These are phyloP conservation scores for Mycocentrospora acerina DNA, from an alignment of 2,329 filamentous ascomycete genomes.

Conservation along the genomic window DNA sequence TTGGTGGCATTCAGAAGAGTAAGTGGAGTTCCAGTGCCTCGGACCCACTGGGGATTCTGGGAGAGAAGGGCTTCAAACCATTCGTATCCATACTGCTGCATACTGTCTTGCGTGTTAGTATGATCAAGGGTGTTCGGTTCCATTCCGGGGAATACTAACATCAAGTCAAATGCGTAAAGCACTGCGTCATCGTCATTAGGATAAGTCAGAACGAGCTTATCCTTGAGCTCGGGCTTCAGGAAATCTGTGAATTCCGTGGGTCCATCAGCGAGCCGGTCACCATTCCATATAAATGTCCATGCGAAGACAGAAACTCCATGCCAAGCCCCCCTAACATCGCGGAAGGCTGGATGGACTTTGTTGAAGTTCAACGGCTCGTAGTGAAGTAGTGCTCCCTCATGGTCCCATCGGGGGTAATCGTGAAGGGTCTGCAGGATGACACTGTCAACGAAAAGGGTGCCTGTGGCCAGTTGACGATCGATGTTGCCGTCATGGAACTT, in stretches of 20 bases:
- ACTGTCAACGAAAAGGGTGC: slow-evolving; percentile 45
- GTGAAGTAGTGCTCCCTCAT: slow-evolving; percentile 49
- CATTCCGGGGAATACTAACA: slow-evolving; percentile 37
- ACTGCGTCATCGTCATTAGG: slow-evolving; percentile 62
- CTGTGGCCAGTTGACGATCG: slow-evolving; percentile 48
- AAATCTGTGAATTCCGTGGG: slow-evolving; percentile 49
- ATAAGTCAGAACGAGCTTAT: slow-evolving; percentile 57
- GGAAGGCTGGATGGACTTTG: slow-evolving; percentile 46
- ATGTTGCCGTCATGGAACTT: slow-evolving; percentile 56
- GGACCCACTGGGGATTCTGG: slow-evolving; percentile 57
- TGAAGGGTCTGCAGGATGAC: slow-evolving; percentile 54
- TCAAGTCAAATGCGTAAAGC: slow-evolving; percentile 52
- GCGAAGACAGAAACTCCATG: slow-evolving; percentile 43
- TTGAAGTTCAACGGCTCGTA: slow-evolving; percentile 54
- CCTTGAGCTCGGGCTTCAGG: slow-evolving; percentile 54
- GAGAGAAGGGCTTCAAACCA: slow-evolving; percentile 53
- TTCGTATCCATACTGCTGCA: too few species aligned
- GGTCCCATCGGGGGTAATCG: slow-evolving; percentile 57
- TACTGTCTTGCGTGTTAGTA: too few species aligned
- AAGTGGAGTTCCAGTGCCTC: slow-evolving; percentile 50
- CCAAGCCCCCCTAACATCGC: slow-evolving; percentile 48
- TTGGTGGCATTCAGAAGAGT: slow-evolving; percentile 36
- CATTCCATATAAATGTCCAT: slow-evolving; percentile 42
- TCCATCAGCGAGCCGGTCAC: slow-evolving; percentile 31
- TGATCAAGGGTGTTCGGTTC: too few species aligned